Evolutionary conservation across 2,329 filamentous ascomycete genomes (phyloP).

Genomic region (Sphaerulina vaccinii): DNA sequence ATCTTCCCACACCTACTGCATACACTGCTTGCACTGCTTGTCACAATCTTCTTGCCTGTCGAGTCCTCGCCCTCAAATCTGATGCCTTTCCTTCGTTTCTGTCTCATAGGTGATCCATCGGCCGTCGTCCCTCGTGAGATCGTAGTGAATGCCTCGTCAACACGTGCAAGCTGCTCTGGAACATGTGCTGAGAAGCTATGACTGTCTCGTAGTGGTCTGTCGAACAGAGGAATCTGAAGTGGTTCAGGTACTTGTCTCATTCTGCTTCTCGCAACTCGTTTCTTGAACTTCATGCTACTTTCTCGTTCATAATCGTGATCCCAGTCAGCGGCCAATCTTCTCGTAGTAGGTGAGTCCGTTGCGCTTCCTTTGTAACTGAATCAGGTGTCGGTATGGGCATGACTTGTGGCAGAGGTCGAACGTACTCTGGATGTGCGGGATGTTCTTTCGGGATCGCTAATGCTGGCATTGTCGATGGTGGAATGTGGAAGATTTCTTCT

Average conservation of each 20-base stretch:
- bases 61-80: conserved; percentile 9
- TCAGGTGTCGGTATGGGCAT: conserved; percentile 4
- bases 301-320: background rate
- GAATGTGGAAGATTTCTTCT: conserved; percentile 2
- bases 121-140: background rate
- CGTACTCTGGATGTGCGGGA: conserved; percentile 13
- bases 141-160: conserved; percentile 1
- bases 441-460: conserved; percentile 5
- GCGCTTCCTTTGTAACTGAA: background rate
- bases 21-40: conserved; percentile 8
- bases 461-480: conserved; percentile 4
- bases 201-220: conserved; percentile 5
- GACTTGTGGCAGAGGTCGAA: background rate
- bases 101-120: background rate
- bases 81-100: background rate
- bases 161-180: background rate
- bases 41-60: conserved; percentile 8
- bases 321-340: conserved; percentile 4
- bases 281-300: background rate
- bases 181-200: conserved; percentile 2
- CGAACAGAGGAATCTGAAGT: conserved; percentile 5
- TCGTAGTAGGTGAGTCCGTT: background rate
- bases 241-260: background rate
- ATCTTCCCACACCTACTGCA: conserved; percentile 9
- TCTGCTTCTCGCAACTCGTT: background rate